Base-by-base conservation (phyloP, 768 basidiomycete genomes). In the Pleurotus sapidus region DNA sequence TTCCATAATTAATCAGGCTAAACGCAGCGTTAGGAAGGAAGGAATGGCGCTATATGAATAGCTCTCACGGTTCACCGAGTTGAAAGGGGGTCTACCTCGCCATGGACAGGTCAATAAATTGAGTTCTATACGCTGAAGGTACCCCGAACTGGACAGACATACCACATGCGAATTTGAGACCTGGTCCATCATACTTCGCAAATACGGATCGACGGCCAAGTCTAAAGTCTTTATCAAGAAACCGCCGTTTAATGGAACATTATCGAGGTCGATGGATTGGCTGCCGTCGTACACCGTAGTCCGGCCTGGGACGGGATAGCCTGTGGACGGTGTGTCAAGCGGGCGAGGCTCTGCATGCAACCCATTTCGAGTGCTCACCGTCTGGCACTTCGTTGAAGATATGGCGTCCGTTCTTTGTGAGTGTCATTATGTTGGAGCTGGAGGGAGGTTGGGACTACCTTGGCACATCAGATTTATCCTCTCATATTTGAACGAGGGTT, bases 151-250 rank as follows among this genome's bases (percentile, higher is more conserved):
- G 2, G 30, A 34, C 7, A n/a, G 23, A 34, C 39, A 18, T 58
- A 24, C 61, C 56, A 37, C 58, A 24, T 55, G 48, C 30, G 42
- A 45, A 23, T 45, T 45, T 5, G 42, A 45, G 42, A 45, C 20
- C 20, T 45, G 49, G 18, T 24, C 57, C 80, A 80, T 78, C 43
- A 63, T 61, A 8, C 69, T 68, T 11, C 74, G 59, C 58, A 79
- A 27, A 60, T 76, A 79, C 0, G 79, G 80, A 49, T 82, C 82
- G 40, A 82, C 62, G 12, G 75, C 76, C 11, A 83, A 60, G 6
- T 70, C 67, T 12, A 82, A 67, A 0, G 72, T 74, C 66, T 79
- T 82, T 59, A 79, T 58, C 30, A 83, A 62, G 51, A 77, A 62
- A 0, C 75, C 74, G 0, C 76, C 74, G 20, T 76, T 63, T 49